A percentile compares a stretch with the other conserved stretches of the same genome.
phyloP scores from a whole-genome alignment of 1,284 basidiomycete genomes.

The Schizopora paradoxa region DNA sequence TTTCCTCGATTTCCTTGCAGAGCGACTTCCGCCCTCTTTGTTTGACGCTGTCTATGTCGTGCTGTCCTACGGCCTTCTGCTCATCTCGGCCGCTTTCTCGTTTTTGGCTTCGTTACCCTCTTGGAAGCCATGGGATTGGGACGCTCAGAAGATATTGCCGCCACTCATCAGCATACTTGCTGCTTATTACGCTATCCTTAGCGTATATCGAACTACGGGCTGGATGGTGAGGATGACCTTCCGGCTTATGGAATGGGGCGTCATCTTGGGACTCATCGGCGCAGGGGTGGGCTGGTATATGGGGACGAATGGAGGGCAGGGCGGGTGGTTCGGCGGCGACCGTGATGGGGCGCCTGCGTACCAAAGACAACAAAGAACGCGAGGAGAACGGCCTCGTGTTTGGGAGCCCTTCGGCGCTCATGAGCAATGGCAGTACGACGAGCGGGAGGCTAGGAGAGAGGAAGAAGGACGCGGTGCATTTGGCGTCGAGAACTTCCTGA shows the following conservation, averaged over 20 bases:
- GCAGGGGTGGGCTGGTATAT: constrained; percentile 49
- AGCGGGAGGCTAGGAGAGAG: constrained; percentile 26
- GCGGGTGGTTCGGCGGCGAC: constrained; percentile 2
- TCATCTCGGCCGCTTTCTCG: constrained; percentile 43
- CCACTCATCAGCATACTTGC: constrained; percentile 66
- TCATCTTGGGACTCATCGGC: constrained; percentile 46
- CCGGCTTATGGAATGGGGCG: constrained; percentile 72
- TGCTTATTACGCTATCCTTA: constrained; percentile 67
- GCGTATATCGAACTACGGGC: constrained; percentile 67
- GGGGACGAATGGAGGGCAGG: constrained; percentile 32
- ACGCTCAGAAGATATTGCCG: constrained; percentile 60
- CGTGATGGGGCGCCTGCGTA: not conserved
- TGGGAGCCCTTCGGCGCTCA: constrained; percentile 66
- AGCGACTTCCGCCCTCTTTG: constrained; percentile 48
- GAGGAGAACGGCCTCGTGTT: constrained; percentile 38
- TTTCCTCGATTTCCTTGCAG: constrained; percentile 48
- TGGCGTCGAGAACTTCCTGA: too few relatives aligned
- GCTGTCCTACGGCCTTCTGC: constrained; percentile 47
- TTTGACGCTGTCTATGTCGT: constrained; percentile 47
- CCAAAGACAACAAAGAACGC: too few relatives aligned
- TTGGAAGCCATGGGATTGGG: constrained; percentile 53
- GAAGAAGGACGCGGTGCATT: constrained; percentile 24
- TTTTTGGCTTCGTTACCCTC: constrained; percentile 43
- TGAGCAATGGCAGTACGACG: constrained; percentile 51
- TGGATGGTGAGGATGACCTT: constrained; percentile 64